A percentile compares a stretch with the other conserved stretches of the same genome.
These are phyloP conservation scores for Collybiopsis confluens DNA, from an alignment of 768 basidiomycete species.

Conservation along the genomic window DNA sequence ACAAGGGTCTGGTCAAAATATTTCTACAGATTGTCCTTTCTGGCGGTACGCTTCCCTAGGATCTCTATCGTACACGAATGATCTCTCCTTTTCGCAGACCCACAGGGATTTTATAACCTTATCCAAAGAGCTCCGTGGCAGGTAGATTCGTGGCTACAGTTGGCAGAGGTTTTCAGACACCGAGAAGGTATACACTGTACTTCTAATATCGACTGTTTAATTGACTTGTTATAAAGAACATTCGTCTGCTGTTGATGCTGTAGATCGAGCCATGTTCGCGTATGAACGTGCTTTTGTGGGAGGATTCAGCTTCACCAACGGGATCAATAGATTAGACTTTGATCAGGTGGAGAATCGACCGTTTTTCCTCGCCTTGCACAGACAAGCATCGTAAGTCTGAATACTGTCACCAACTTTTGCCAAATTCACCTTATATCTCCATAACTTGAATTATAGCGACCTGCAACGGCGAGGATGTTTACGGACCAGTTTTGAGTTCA, in stretches of 20 bases:
- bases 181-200: slow-evolving; percentile 62
- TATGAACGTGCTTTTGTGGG: slow-evolving; percentile 90
- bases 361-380: slow-evolving; percentile 84
- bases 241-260: slow-evolving; percentile 77
- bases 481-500: slow-evolving; percentile 88
- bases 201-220: background rate
- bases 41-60: slow-evolving; percentile 55
- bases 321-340: slow-evolving; percentile 83
- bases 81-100: slow-evolving; percentile 41
- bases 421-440: no score
- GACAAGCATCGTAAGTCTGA: slow-evolving; percentile 62
- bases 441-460: slow-evolving; percentile 53
- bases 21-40: slow-evolving; percentile 80
- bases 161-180: slow-evolving; percentile 81
- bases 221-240: slow-evolving; percentile 50
- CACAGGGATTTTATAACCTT: slow-evolving; percentile 72
- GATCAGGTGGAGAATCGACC: slow-evolving; percentile 88
- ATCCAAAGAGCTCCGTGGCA: slow-evolving; percentile 85
- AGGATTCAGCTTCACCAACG: slow-evolving; percentile 79
- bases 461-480: slow-evolving; percentile 86
- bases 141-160: slow-evolving; percentile 83
- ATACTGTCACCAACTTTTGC: slow-evolving; percentile 18
- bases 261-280: slow-evolving; percentile 90
- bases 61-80: background rate
- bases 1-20: slow-evolving; percentile 73